Evolutionary conservation across 2,329 filamentous ascomycete species (phyloP).

Genomic region (Aspergillus alliaceus): DNA sequence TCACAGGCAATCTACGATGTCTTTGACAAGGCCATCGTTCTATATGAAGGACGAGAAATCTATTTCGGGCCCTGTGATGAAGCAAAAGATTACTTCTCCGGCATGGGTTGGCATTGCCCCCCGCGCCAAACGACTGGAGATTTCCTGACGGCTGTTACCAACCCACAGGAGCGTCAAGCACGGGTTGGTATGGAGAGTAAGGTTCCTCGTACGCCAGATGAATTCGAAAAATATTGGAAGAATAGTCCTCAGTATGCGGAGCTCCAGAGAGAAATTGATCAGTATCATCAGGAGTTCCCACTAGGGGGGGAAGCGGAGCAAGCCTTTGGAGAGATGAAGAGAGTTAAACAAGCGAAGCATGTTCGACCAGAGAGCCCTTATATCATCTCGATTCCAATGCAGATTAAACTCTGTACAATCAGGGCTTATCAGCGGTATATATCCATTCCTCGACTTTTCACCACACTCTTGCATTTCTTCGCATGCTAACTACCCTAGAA

Average conservation of each 20-base stretch:
- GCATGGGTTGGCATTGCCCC: constrained; percentile 68
- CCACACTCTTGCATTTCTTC: not conserved
- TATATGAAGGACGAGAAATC: constrained; percentile 77
- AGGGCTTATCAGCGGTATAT: constrained; percentile 69
- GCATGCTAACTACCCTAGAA: constrained; percentile 37
- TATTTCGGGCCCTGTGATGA: constrained; percentile 65
- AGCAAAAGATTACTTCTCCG: constrained; percentile 66
- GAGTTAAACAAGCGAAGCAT: constrained; percentile 37
- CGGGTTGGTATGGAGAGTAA: constrained; percentile 59
- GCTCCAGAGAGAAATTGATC: constrained; percentile 36
- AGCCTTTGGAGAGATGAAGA: constrained; percentile 33
- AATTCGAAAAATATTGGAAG: constrained; percentile 59
- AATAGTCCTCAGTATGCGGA: constrained; percentile 32
- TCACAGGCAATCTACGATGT: constrained; percentile 55
- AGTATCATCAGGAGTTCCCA: constrained; percentile 34
- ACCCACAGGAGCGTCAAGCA: constrained; percentile 59
- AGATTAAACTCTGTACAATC: constrained; percentile 77
- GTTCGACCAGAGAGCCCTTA: constrained; percentile 57
- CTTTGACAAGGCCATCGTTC: constrained; percentile 73
- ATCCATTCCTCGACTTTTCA: not conserved
- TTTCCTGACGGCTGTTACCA: constrained; percentile 69
- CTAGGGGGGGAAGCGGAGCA: constrained; percentile 31
- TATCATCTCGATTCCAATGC: constrained; percentile 74
- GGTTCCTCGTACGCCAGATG: constrained; percentile 66
- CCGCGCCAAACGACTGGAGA: constrained; percentile 67